Base-by-base conservation (phyloP, 2,329 filamentous ascomycete species). In the Graphiopsis chlorocephala region DNA sequence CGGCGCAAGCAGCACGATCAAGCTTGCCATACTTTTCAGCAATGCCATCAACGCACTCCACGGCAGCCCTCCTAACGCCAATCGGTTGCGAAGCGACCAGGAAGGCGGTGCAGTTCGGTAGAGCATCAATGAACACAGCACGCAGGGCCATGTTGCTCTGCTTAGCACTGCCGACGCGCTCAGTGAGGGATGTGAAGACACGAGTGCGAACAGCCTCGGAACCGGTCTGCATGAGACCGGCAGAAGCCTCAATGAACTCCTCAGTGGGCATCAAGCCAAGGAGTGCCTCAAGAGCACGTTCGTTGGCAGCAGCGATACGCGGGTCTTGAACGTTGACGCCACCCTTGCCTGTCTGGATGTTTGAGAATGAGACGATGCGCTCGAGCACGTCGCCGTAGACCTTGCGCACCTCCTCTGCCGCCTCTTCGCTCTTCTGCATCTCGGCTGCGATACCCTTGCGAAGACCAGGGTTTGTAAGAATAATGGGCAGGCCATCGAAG, bases 21-120 rank as follows among this genome's bases (percentile, higher is more conserved):
- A 93, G 96, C 82, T 95, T 96, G 70, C 95, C 96, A 75, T 97
- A 98, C 76, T 94, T 94, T 78, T 97, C 93, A 2, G 91, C 87
- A 68, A 99, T 96, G 77, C 92, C 91, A 78, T 97, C 93, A 52
- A 98, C 89, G 71, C 94, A 98, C 38, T 88, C 88, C 67, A 99
- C 88, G 1, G 93, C 91, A 12, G 91, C 92, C 72, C 93, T 89
- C 78, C 94, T 93, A 76, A 95, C 89, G 29, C 87, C 83, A 61
- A 90, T 85, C 69, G 95, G 88, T 33, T 85, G 81, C 7, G 90
- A 90, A 58, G 90, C 85, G 63, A 89, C 83, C 65, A 99, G 86
- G 53, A 96, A 90, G 23, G 85, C 83, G 20, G 91, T 91, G 67
- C 74, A 76, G 45, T 74, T 74, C 1, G 72, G 72, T n/a, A 76